Evolutionary conservation across 2,329 filamentous ascomycete genomes (phyloP), one percentile per base, ranked within the genome.

Genomic region (Tolypocladium ophioglossoides): DNA sequence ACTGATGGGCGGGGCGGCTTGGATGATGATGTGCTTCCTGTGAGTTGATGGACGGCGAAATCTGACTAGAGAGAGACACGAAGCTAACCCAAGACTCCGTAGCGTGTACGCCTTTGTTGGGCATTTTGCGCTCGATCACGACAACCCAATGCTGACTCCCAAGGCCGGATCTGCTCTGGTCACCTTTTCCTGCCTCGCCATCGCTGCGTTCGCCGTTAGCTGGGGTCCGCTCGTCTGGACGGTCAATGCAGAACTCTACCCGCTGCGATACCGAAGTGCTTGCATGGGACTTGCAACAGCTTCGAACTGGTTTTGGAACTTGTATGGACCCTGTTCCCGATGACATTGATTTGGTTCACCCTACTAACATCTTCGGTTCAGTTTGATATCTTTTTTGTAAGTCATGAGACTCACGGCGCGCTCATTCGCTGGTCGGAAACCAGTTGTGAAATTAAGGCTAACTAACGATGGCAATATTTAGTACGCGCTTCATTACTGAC

Each of bases 171-270:
- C 78, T 4, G 78, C 78, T 41, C 79, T 87, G 60, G 85, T 88
- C 47, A 76, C 84, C 52, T 86, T 87, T 66, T 84, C 84, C 0
- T 86, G 84, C 62, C 73, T 88, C 41, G 85, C 85, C 64, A 86
- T 86, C 54, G 80, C 76, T 20, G 82, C 78, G 3, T 86, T 85
- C 58, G 83, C 83, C n/a, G 80, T 78, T 57, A 86, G 82, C 14
- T 87, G 84, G 85, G 84, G 84, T 24, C 85, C 85, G 1, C 78
- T 87, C 9, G 77, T 86, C 24, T 88, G 85, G 85, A 77, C 78
- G 11, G 76, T 84, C 14, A 78, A 82, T 12, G 81, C 81, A 2
- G 83, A 86, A 66, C 75, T 86, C 56, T 87, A 84, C 63, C 83
- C 83, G 7, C 71, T 76, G 2, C 74, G 81, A 8, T 80, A 80